These are phyloP conservation scores for Aspergillus thermomutatus DNA, from an alignment of 2,329 filamentous ascomycete genomes.

Conservation along the genomic window DNA sequence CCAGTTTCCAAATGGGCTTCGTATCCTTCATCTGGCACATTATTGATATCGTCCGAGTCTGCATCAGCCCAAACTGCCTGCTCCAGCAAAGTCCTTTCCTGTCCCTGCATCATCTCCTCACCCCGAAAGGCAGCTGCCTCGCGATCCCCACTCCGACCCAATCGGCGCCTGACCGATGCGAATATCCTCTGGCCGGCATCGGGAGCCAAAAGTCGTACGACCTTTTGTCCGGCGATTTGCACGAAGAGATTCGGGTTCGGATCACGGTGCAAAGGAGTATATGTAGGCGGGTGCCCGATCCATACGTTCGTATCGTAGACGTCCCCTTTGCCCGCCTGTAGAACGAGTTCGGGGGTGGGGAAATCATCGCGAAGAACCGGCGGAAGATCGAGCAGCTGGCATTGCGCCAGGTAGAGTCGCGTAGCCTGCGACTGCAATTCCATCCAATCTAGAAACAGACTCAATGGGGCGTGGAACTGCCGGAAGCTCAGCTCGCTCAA, in stretches of 20 bases:
- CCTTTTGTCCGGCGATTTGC: conserved; percentile 72
- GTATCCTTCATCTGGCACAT: conserved; percentile 28
- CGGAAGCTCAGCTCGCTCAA: conserved; percentile 35
- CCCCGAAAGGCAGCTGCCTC: conserved; percentile 60
- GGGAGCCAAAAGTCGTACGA: conserved; percentile 68
- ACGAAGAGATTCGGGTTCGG: conserved; percentile 92
- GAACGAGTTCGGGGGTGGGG: conserved; percentile 63
- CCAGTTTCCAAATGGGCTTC: conserved; percentile 61
- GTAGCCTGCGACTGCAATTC: conserved; percentile 22
- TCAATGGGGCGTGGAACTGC: conserved; percentile 51
- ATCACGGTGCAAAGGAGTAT: conserved; percentile 86
- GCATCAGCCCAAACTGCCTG: conserved; percentile 63
- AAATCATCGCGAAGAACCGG: conserved; percentile 60
- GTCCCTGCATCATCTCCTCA: conserved; percentile 86
- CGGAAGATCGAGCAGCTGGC: conserved; percentile 68
- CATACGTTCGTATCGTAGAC: conserved; percentile 85
- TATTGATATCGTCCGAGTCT: conserved; percentile 19
- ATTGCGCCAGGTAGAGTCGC: conserved; percentile 83
- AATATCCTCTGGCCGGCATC: conserved; percentile 63
- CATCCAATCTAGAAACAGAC: conserved; percentile 60
- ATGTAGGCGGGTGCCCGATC: conserved; percentile 82
- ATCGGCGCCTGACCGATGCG: conserved; percentile 41
- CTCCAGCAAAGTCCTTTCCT: conserved; percentile 65
- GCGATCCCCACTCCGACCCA: conserved; percentile 33
- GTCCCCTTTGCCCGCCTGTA: conserved; percentile 67